Percentiles rank a stretch among this genome's conserved stretches.
phyloP scores from a whole-genome alignment of 768 basidiomycete genomes.

The Russula abietina region DNA sequence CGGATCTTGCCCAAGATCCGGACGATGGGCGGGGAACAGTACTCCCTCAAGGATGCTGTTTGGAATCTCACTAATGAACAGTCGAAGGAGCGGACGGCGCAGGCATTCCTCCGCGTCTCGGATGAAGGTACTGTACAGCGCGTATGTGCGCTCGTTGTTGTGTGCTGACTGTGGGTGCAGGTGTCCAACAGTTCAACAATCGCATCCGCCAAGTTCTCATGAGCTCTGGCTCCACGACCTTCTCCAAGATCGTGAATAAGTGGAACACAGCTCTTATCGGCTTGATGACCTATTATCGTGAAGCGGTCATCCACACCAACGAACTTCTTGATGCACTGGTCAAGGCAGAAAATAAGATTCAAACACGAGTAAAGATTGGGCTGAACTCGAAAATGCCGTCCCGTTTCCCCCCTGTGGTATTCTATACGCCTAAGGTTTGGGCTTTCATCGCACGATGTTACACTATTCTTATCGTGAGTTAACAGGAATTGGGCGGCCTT shows the following conservation, averaged over 20 bases:
- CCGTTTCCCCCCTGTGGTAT: conserved; percentile 94
- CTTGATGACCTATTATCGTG: conserved; percentile 96
- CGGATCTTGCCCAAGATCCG: conserved; percentile 96
- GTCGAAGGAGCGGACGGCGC: conserved; percentile 95
- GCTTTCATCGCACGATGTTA: conserved; percentile 7
- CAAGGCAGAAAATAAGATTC: conserved; percentile 99
- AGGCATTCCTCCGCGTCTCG: conserved; percentile 95
- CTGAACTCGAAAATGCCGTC: conserved; percentile 99
- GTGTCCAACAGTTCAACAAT: conserved; percentile 96
- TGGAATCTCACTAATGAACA: conserved; percentile 98
- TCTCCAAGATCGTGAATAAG: conserved; percentile 98
- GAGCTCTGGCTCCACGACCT: conserved; percentile 98
- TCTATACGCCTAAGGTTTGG: conserved; percentile 85
- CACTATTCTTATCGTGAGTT: conserved; percentile 13
- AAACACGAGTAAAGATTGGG: conserved; percentile 99
- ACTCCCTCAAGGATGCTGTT: conserved; percentile 91
- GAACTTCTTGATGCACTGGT: conserved; percentile 93
- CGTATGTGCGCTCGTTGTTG: background rate
- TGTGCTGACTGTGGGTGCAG: conserved; percentile 33
- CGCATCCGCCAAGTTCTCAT: conserved; percentile 94
- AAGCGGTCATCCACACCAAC: conserved; percentile 95
- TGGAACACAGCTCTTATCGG: conserved; percentile 96
- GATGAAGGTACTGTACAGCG: conserved; percentile 61
- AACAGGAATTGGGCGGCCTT: conserved; percentile 87
- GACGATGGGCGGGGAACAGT: conserved; percentile 93